These are phyloP conservation scores for Spinellus fusiger DNA, from an alignment of 192 early-diverging fungal species.

Conservation along the genomic window DNA sequence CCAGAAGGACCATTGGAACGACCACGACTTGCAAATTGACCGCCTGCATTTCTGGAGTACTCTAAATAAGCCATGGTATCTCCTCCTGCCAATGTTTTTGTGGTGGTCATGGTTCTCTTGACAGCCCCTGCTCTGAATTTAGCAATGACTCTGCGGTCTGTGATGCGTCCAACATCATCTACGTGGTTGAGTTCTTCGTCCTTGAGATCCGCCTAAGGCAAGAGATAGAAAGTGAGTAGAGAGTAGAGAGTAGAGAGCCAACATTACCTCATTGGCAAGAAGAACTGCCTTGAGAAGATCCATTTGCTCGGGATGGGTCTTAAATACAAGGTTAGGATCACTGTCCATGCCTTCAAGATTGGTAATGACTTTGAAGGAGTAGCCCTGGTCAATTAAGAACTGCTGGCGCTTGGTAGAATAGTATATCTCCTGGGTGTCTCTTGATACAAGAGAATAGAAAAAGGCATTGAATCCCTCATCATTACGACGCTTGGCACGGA, in stretches of 20 bases:
- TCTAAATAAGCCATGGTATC: constrained; percentile 96
- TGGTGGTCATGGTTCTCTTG: constrained; percentile 51
- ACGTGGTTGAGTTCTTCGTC: constrained; percentile 49
- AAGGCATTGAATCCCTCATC: constrained; percentile 95
- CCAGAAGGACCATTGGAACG: constrained; percentile 23
- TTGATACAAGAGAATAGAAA: constrained; percentile 98
- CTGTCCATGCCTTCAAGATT: constrained; percentile 88
- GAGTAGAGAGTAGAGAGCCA: constrained; percentile 17
- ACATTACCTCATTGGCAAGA: constrained; percentile 59
- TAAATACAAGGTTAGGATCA: constrained; percentile 70
- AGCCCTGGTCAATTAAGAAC: constrained; percentile 99
- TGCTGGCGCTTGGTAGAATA: constrained; percentile 98
- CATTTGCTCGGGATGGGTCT: constrained; percentile 67
- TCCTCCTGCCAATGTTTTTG: constrained; percentile 82
- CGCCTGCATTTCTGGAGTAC: constrained; percentile 26
- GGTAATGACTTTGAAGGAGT: constrained; percentile 99
- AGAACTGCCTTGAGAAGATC: constrained; percentile 82
- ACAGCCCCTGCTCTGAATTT: constrained; percentile 33
- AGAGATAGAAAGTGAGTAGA: constrained; percentile 18
- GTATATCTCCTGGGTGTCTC: constrained; percentile 98
- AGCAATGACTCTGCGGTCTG: constrained; percentile 29
- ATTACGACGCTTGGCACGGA: constrained; percentile 90
- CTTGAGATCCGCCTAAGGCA: constrained; percentile 47
- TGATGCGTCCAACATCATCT: constrained; percentile 42
- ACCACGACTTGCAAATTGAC: constrained; percentile 29